Conservation (phyloP, 257 asterid species). For the Lantana camara region DNA sequence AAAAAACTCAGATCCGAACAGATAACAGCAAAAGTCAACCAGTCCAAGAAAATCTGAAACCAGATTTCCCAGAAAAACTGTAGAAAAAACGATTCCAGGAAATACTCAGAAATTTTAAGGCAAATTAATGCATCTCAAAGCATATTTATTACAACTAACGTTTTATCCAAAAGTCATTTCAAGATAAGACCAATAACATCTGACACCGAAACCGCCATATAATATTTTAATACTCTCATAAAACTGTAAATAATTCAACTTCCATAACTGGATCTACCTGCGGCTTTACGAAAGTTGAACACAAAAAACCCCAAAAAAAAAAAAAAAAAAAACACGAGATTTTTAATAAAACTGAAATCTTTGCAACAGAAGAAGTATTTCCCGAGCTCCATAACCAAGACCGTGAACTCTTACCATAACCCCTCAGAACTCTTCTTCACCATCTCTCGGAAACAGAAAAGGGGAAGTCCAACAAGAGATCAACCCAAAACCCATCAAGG, state of each 20-base stretch:
- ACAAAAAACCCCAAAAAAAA: background rate
- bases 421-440: background rate
- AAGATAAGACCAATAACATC: background rate
- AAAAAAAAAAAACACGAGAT: background rate
- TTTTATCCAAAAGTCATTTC: constrained; percentile 15
- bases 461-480: background rate
- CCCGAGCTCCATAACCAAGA: constrained; percentile 20
- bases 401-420: constrained; percentile 1
- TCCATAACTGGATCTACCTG: constrained; percentile 11
- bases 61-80: constrained; percentile 21
- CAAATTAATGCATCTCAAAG: constrained; percentile 29
- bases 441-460: background rate
- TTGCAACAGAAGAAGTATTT: background rate
- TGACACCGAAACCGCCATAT: background rate
- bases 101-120: constrained; percentile 4
- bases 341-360: constrained; percentile 4
- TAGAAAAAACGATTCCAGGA: constrained; percentile 13
- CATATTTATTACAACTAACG: background rate
- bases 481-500: constrained; percentile 10
- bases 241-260: background rate
- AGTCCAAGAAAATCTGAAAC: constrained; percentile 4
- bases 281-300: background rate
- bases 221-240: background rate
- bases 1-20: constrained; percentile 33
- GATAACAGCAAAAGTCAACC: constrained; percentile 6